phyloP scores from a whole-genome alignment of 345 rosid genomes.

The Punica granatum region DNA sequence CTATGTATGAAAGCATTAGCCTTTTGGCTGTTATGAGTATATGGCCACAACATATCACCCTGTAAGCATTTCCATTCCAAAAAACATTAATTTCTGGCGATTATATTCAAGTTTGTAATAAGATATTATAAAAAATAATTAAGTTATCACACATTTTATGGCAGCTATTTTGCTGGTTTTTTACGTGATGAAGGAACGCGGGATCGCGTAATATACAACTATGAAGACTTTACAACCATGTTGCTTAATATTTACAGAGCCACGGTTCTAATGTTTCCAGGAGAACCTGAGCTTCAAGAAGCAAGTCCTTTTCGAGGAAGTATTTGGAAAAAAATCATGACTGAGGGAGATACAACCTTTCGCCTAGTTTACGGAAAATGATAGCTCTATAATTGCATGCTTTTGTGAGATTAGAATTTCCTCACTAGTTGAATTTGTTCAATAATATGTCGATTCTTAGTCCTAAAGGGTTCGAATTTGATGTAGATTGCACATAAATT shows the following conservation, averaged over 20 bases:
- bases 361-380: constrained; percentile 11
- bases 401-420: background rate
- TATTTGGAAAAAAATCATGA: constrained; percentile 25
- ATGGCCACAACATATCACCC: constrained; percentile 43
- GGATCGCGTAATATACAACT: constrained; percentile 22
- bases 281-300: constrained; percentile 37
- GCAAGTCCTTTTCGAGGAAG: constrained; percentile 41
- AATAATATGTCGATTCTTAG: background rate
- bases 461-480: background rate
- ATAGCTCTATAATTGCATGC: constrained; percentile 7
- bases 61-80: constrained; percentile 19
- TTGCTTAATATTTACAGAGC: constrained; percentile 51
- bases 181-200: constrained; percentile 24
- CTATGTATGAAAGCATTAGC: constrained; percentile 50
- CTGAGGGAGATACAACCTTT: background rate
- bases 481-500: constrained; percentile 42
- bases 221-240: constrained; percentile 21
- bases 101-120: background rate
- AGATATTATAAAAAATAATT: background rate
- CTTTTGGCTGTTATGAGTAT: constrained; percentile 45
- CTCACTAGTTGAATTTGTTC: too few species aligned
- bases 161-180: constrained; percentile 59
- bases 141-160: background rate
- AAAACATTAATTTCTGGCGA: background rate
- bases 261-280: constrained; percentile 49